A percentile compares a stretch with the other conserved stretches of the same genome.
phyloP scores from a whole-genome alignment of 2,329 filamentous ascomycete species.

The Paradendryphiella salina region DNA sequence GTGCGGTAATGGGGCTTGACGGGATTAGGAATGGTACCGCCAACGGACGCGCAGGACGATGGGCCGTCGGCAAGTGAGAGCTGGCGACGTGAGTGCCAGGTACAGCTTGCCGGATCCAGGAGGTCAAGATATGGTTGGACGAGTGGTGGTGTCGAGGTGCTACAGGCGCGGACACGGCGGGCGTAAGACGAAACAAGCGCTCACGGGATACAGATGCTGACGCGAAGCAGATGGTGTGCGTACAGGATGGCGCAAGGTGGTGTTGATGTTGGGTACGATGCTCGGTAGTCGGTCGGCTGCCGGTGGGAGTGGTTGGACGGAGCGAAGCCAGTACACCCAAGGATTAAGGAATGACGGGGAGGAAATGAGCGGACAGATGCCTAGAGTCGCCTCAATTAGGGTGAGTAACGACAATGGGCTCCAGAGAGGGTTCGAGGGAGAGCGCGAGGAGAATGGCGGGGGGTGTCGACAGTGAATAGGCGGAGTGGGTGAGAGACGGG shows the following conservation, averaged over 20 bases:
- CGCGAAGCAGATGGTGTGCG: slow-evolving; percentile 20
- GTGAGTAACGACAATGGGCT: slow-evolving; percentile 42
- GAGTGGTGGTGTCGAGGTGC: slow-evolving; percentile 25
- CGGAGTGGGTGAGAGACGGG: slow-evolving; percentile 29
- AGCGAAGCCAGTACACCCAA: slow-evolving; percentile 46
- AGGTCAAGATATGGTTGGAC: slow-evolving; percentile 9
- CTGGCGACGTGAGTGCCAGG: slow-evolving; percentile 28
- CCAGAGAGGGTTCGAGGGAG: slow-evolving; percentile 24
- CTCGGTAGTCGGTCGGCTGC: slow-evolving; percentile 17
- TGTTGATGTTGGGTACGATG: slow-evolving; percentile 13
- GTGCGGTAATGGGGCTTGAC: slow-evolving; percentile 28
- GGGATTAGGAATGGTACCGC: slow-evolving; percentile 37
- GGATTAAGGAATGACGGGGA: slow-evolving; percentile 44
- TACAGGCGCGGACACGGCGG: slow-evolving; percentile 39
- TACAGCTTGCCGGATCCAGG: slow-evolving; percentile 21
- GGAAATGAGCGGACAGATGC: slow-evolving; percentile 46
- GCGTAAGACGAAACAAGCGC: slow-evolving; percentile 48
- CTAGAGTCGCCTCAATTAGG: slow-evolving; percentile 33
- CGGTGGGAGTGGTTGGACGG: slow-evolving; percentile 24
- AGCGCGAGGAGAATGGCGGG: slow-evolving; percentile 25
- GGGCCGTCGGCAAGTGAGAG: slow-evolving; percentile 26
- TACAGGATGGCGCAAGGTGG: slow-evolving; percentile 29
- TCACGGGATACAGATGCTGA: slow-evolving; percentile 39
- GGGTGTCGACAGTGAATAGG: slow-evolving; percentile 28
- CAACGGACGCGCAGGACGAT: slow-evolving; percentile 27